Conservation (phyloP, 2,329 filamentous ascomycete species). For the Colletotrichum endophyticum region DNA sequence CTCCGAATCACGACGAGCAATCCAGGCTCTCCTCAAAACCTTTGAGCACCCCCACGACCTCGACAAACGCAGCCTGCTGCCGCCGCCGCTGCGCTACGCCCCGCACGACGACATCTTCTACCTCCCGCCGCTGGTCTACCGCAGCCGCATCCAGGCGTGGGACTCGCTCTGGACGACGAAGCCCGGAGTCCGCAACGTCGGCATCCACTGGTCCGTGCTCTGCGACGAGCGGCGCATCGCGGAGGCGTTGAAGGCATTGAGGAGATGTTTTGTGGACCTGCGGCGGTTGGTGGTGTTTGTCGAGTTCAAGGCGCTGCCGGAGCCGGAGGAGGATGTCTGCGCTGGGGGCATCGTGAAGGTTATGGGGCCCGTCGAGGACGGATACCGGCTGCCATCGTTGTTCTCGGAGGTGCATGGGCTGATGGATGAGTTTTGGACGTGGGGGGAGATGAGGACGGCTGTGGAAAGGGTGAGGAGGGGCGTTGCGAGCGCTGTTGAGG, state of each 20-base stretch:
- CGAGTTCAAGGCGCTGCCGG: slow-evolving; percentile 10
- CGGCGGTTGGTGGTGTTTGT: background rate
- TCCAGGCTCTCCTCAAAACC: background rate
- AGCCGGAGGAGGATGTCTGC: background rate
- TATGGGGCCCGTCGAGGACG: background rate
- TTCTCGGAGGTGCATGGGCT: background rate
- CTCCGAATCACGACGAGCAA: slow-evolving; percentile 1
- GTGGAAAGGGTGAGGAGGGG: background rate
- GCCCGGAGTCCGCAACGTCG: slow-evolving; percentile 4
- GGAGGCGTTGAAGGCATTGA: background rate
- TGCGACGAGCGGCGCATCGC: slow-evolving; percentile 10
- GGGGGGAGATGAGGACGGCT: slow-evolving; percentile 6
- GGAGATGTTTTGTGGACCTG: background rate
- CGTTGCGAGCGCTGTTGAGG: background rate
- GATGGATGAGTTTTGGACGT: slow-evolving; percentile 16
- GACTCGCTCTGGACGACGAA: slow-evolving; percentile 14
- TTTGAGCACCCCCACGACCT: slow-evolving; percentile 7
- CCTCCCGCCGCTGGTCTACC: slow-evolving; percentile 12
- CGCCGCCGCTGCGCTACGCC: background rate
- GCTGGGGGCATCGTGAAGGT: background rate
- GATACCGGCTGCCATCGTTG: slow-evolving; percentile 1
- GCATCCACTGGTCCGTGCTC: slow-evolving; percentile 13
- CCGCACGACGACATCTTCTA: slow-evolving; percentile 4
- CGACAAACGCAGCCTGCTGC: background rate
- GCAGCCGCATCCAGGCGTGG: slow-evolving; percentile 11